phyloP scores from a whole-genome alignment of 768 basidiomycete species.

The Leccinellum luteum region DNA sequence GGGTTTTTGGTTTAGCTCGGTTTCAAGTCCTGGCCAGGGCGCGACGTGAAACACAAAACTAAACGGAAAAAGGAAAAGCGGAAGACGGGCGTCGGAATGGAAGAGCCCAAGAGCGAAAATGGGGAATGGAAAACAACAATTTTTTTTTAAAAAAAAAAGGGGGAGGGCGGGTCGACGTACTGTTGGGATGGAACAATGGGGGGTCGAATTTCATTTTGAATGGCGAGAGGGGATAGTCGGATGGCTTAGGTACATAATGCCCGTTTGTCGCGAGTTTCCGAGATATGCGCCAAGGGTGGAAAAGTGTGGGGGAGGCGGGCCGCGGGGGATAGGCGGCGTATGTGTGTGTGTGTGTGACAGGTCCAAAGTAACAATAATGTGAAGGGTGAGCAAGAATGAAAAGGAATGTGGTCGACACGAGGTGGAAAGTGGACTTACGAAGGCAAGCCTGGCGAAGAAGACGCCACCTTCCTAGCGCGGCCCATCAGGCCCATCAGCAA shows the following conservation, averaged over 20 bases:
- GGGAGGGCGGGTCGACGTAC: constrained; percentile 53
- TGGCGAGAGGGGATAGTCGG: constrained; percentile 94
- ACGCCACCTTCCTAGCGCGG: constrained; percentile 82
- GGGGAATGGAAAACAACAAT: too few species aligned
- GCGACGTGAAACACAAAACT: neutral
- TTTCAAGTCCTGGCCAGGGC: neutral
- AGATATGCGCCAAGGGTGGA: neutral
- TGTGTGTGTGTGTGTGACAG: neutral
- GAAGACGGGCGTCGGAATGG: neutral
- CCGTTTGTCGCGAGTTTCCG: neutral
- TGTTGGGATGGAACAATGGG: constrained; percentile 95
- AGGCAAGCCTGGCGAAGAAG: constrained; percentile 88
- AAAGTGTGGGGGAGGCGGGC: neutral
- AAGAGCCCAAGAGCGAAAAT: neutral
- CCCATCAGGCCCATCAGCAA: neutral
- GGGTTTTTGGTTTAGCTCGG: neutral
- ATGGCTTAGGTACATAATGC: constrained; percentile 44
- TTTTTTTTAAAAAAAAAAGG: too few species aligned
- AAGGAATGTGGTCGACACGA: neutral
- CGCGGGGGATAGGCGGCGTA: neutral
- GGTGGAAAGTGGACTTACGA: constrained; percentile 51
- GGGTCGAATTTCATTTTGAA: constrained; percentile 99
- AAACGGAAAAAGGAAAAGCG: neutral
- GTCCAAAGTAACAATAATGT: neutral
- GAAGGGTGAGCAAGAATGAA: neutral